A percentile compares a stretch with the other conserved stretches of the same genome.
Evolutionary conservation across 2,329 filamentous ascomycete genomes (phyloP).

Genomic region (Triangularia setosa): DNA sequence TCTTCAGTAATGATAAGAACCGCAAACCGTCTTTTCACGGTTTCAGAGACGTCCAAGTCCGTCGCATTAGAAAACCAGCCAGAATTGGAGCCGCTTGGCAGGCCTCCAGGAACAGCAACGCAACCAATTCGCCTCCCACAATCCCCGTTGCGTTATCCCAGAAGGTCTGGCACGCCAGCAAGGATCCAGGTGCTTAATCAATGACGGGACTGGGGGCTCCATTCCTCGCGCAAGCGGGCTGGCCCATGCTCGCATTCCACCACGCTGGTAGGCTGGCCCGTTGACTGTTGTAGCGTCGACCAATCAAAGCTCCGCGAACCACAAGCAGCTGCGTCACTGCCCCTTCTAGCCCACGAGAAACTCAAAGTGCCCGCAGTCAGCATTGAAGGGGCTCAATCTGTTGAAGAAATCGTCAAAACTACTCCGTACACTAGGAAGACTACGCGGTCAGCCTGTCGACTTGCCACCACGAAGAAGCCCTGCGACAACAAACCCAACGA

Average conservation of each 20-base stretch:
- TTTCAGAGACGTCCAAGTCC: background rate
- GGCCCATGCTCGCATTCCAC: background rate
- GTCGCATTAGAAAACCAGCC: background rate
- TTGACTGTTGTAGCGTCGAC: background rate
- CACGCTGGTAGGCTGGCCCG: background rate
- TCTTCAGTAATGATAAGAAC: background rate
- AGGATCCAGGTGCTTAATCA: background rate
- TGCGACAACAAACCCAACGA: background rate
- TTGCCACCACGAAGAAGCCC: conserved; percentile 11
- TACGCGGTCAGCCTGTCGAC: conserved; percentile 14
- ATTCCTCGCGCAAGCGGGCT: background rate
- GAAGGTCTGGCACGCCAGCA: background rate
- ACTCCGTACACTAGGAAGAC: background rate
- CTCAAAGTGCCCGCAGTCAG: conserved; percentile 3
- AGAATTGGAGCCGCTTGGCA: background rate
- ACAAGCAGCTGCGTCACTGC: conserved; percentile 19
- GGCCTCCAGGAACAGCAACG: conserved; percentile 4
- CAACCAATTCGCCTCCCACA: background rate
- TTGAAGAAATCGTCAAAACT: conserved; percentile 1
- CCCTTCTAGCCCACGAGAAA: conserved; percentile 3
- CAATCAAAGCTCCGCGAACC: background rate
- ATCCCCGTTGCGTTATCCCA: background rate
- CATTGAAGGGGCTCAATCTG: conserved; percentile 2
- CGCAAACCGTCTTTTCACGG: background rate
- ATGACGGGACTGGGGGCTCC: background rate